Evolutionary conservation across 2,329 filamentous ascomycete species (phyloP).

Genomic region (Hypoxylon sp.): DNA sequence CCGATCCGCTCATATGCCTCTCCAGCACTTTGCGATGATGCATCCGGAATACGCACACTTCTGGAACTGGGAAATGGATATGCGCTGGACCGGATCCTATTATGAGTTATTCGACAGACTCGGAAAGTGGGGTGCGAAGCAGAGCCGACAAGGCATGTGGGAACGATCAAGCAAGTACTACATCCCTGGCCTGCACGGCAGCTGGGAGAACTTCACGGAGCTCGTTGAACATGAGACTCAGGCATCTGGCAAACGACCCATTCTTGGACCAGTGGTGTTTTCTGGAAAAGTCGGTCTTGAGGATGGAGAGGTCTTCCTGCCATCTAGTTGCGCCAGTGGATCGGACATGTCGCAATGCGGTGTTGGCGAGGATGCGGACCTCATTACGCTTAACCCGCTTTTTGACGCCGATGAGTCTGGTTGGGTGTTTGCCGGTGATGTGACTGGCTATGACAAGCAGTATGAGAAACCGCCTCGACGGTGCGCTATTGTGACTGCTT

Average conservation of each 20-base stretch:
- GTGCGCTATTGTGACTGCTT: slow-evolving; percentile 79
- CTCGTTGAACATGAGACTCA: slow-evolving; percentile 74
- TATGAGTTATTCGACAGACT: slow-evolving; percentile 82
- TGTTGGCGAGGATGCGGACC: slow-evolving; percentile 78
- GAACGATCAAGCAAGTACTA: slow-evolving; percentile 84
- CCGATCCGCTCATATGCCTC: slow-evolving; percentile 73
- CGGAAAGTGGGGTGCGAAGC: slow-evolving; percentile 74
- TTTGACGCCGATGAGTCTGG: slow-evolving; percentile 80
- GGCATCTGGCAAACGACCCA: slow-evolving; percentile 64
- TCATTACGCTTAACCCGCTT: slow-evolving; percentile 83
- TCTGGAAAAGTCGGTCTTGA: slow-evolving; percentile 63
- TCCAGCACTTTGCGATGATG: slow-evolving; percentile 74
- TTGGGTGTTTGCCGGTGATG: slow-evolving; percentile 79
- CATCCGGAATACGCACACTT: slow-evolving; percentile 76
- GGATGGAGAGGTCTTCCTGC: slow-evolving; percentile 70
- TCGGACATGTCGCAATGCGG: slow-evolving; percentile 70
- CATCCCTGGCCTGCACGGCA: slow-evolving; percentile 77
- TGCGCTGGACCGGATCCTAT: slow-evolving; percentile 74
- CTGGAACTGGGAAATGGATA: slow-evolving; percentile 81
- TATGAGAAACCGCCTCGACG: slow-evolving; percentile 74
- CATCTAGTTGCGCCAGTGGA: slow-evolving; percentile 68
- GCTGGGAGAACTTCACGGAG: slow-evolving; percentile 79
- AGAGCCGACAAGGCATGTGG: slow-evolving; percentile 81
- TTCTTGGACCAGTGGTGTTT: slow-evolving; percentile 78
- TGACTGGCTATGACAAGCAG: slow-evolving; percentile 74